A percentile compares a stretch with the other conserved stretches of the same genome.
Evolutionary conservation across 2,329 filamentous ascomycete species (phyloP).

Genomic region (Chaetomium olivaceum): DNA sequence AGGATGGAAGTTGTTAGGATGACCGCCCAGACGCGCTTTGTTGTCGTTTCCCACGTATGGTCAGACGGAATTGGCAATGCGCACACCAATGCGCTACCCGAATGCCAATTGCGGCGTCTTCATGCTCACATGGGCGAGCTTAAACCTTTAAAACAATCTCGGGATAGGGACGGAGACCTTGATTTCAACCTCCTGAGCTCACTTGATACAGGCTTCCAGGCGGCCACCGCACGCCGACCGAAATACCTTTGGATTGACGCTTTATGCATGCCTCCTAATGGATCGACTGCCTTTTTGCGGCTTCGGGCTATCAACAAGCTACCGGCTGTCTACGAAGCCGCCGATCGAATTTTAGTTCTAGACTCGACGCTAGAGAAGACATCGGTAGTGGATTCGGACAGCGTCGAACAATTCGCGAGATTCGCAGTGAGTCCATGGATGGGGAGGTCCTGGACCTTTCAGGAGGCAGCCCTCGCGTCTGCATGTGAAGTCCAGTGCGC

Average conservation of each 20-base stretch:
- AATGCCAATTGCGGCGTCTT: constrained; percentile 29
- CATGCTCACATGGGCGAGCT: constrained; percentile 24
- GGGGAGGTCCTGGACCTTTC: constrained; percentile 27
- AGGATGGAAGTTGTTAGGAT: constrained; percentile 24
- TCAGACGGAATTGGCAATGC: constrained; percentile 28
- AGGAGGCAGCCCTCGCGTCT: constrained; percentile 26
- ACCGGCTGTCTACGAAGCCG: constrained; percentile 28
- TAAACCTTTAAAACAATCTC: constrained; percentile 11
- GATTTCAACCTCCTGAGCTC: constrained; percentile 26
- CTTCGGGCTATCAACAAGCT: constrained; percentile 30
- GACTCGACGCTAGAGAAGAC: constrained; percentile 25
- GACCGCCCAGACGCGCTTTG: constrained; percentile 26
- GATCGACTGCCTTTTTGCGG: constrained; percentile 17
- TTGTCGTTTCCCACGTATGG: constrained; percentile 30
- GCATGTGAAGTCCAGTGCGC: constrained; percentile 29
- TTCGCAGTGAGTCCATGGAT: constrained; percentile 29
- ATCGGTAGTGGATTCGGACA: constrained; percentile 25
- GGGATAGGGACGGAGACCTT: constrained; percentile 6
- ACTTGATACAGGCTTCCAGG: constrained; percentile 26
- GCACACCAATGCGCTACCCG: constrained; percentile 26
- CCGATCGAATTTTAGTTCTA: constrained; percentile 28
- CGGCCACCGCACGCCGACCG: constrained; percentile 18
- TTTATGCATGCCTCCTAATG: constrained; percentile 28
- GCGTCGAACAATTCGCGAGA: constrained; percentile 27
- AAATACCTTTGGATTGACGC: constrained; percentile 31